phyloP scores from a whole-genome alignment of 352 stramenopile species.

The Saprolegnia parasitica region DNA sequence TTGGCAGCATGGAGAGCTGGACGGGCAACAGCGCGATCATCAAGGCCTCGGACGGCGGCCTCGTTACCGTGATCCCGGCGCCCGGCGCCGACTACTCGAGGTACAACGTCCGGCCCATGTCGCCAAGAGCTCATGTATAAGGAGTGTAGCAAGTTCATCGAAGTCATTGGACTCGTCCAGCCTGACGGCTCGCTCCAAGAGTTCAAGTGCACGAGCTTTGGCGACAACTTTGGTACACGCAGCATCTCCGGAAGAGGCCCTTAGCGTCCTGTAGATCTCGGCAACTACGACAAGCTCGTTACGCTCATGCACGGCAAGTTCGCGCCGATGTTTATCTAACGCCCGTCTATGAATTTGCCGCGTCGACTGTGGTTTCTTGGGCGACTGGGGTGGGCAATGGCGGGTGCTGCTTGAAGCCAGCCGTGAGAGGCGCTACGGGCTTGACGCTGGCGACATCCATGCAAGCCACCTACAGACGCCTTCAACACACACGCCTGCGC shows the following conservation, averaged over 20 bases:
- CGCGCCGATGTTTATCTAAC: slow-evolving; percentile 62
- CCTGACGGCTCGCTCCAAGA: slow-evolving; percentile 70
- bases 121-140: not conserved
- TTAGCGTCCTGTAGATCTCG: slow-evolving; percentile 48
- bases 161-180: slow-evolving; percentile 75
- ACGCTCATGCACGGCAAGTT: slow-evolving; percentile 69
- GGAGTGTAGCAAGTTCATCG: slow-evolving; percentile 60
- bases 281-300: slow-evolving; percentile 81
- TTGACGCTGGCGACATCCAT: slow-evolving; percentile 23
- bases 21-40: slow-evolving; percentile 63
- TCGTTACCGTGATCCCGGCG: slow-evolving; percentile 65
- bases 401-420: not conserved
- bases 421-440: not conserved
- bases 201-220: slow-evolving; percentile 82
- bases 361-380: slow-evolving; percentile 8
- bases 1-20: slow-evolving; percentile 70
- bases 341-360: slow-evolving; percentile 25
- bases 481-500: not conserved
- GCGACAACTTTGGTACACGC: slow-evolving; percentile 42
- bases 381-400: not conserved
- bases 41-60: slow-evolving; percentile 69
- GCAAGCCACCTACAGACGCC: slow-evolving; percentile 13
- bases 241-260: not conserved
- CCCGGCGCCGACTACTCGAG: slow-evolving; percentile 76
- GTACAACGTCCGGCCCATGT: slow-evolving; percentile 25